phyloP scores from a whole-genome alignment of 306 rosid genomes.

The Fragaria iinumae region DNA sequence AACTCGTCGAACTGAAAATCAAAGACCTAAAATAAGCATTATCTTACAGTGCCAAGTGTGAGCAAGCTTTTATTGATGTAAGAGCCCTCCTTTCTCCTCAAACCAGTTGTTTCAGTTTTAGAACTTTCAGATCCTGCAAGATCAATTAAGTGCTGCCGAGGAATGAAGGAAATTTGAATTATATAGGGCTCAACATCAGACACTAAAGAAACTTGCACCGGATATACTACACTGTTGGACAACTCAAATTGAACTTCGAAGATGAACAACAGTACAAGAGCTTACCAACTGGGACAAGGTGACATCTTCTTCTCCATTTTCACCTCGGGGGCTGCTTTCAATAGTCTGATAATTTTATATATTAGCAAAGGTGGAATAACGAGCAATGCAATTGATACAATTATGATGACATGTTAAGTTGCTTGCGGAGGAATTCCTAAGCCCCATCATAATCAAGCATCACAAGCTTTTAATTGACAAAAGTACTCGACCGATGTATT shows the following conservation, averaged over 20 bases:
- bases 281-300: slow-evolving; percentile 76
- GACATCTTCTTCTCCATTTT: slow-evolving; percentile 76
- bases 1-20: slow-evolving; percentile 1
- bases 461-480: not conserved
- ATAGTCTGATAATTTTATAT: slow-evolving; percentile 52
- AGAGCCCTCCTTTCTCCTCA: slow-evolving; percentile 87
- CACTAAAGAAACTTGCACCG: slow-evolving; percentile 1
- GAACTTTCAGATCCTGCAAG: slow-evolving; percentile 97
- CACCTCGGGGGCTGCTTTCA: slow-evolving; percentile 79
- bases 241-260: slow-evolving; percentile 21
- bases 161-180: slow-evolving; percentile 19
- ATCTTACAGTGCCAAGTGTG: slow-evolving; percentile 84
- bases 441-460: not conserved
- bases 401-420: not conserved
- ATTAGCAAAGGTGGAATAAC: slow-evolving; percentile 12
- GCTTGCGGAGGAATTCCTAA: not conserved
- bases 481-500: not conserved
- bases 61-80: slow-evolving; percentile 88
- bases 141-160: slow-evolving; percentile 86
- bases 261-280: not conserved
- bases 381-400: not conserved
- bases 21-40: slow-evolving; percentile 8
- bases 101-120: slow-evolving; percentile 82
- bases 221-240: slow-evolving; percentile 6
- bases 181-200: slow-evolving; percentile 18